Conservation (phyloP, 345 rosid species). For the Syzygium jambos region DNA sequence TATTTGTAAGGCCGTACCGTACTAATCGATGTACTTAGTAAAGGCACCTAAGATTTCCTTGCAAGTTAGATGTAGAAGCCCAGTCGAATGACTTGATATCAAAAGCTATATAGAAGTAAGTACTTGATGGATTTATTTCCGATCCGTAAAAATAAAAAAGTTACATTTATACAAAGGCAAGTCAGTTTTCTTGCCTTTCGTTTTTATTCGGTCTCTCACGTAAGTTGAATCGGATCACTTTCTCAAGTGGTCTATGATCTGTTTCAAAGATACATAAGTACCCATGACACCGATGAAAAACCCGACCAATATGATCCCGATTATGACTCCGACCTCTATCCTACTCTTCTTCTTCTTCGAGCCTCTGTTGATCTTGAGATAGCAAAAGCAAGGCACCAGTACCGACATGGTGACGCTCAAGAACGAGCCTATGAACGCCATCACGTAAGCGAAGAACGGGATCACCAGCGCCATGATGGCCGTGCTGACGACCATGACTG, state of each 20-base stretch:
- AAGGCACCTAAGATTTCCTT: not conserved
- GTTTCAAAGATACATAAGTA: constrained; percentile 38
- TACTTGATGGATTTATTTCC: not conserved
- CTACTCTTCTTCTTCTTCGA: constrained; percentile 12
- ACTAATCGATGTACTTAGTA: not conserved
- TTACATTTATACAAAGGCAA: not conserved
- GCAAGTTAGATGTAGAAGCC: no score
- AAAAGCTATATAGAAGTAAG: not conserved
- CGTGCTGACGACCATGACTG: constrained; percentile 42
- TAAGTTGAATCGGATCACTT: not conserved
- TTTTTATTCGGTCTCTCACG: not conserved
- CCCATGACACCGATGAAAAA: constrained; percentile 26
- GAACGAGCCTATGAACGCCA: constrained; percentile 59
- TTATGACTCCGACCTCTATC: constrained; percentile 22
- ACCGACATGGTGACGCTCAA: constrained; percentile 39
- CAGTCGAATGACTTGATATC: not conserved
- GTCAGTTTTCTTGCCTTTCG: not conserved
- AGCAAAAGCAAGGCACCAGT: constrained; percentile 56
- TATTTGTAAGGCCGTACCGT: not conserved
- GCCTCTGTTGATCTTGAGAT: constrained; percentile 33
- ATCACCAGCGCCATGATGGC: constrained; percentile 38
- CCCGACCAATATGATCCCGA: constrained; percentile 28
- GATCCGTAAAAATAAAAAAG: not conserved
- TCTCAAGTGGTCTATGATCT: constrained; percentile 32
- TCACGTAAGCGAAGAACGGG: constrained; percentile 57